phyloP scores from a whole-genome alignment of 306 rosid genomes.

The Corylus heterophylla region DNA sequence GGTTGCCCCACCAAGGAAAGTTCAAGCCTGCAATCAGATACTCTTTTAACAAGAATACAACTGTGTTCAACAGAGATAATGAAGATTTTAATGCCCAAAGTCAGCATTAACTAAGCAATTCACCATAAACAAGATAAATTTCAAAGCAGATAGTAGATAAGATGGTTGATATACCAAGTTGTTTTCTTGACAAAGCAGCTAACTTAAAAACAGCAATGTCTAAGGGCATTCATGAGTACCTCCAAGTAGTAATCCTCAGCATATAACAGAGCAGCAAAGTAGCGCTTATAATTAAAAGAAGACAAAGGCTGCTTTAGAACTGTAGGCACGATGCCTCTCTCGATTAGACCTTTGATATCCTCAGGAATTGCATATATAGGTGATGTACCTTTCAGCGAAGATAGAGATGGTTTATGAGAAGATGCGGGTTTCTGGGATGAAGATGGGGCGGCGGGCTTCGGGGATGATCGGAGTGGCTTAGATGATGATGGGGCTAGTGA shows the following conservation, averaged over 20 bases:
- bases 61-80: too few species aligned
- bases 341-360: conserved; percentile 28
- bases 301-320: conserved; percentile 32
- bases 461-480: not conserved
- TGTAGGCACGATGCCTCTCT: conserved; percentile 30
- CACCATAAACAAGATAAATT: not conserved
- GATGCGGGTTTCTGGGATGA: not conserved
- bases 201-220: not conserved
- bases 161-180: not conserved
- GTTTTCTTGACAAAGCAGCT: not conserved
- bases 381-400: conserved; percentile 4
- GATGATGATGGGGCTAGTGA: not conserved
- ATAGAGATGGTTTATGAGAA: not conserved
- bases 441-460: not conserved
- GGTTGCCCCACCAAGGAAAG: too few species aligned
- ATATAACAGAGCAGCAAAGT: conserved; percentile 40
- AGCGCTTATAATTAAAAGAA: conserved; percentile 32
- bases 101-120: not conserved
- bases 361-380: conserved; percentile 29
- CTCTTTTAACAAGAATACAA: too few species aligned
- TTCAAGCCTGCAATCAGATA: too few species aligned
- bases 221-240: conserved; percentile 15
- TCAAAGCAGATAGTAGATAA: not conserved
- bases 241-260: conserved; percentile 40
- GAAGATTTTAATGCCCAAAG: too few species aligned